Evolutionary conservation across 2,329 filamentous ascomycete species (phyloP).

Genomic region (Aureobasidium lini): DNA sequence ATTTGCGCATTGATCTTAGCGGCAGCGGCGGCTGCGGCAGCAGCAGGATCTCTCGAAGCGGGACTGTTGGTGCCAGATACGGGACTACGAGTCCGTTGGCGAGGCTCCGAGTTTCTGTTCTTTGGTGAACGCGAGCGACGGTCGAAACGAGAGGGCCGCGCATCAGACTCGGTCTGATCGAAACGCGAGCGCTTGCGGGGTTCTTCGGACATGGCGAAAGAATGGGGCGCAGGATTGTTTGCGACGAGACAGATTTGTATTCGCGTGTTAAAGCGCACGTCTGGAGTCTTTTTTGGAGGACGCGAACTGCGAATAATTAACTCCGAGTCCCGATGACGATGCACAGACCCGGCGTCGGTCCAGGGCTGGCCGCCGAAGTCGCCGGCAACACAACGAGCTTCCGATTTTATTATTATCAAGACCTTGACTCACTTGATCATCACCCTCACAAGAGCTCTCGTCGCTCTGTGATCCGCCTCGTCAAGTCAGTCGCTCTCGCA

Average conservation of each 20-base stretch:
- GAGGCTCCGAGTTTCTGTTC: conserved; percentile 54
- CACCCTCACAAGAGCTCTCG: too few species aligned
- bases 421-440: neutral
- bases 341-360: neutral
- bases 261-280: neutral
- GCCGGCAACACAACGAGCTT: neutral
- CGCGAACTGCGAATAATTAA: neutral
- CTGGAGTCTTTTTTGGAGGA: neutral
- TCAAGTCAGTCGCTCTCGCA: conserved; percentile 12
- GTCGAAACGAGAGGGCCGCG: conserved; percentile 69
- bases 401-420: neutral
- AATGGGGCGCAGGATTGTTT: neutral
- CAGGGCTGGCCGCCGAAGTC: neutral
- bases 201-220: conserved; percentile 60
- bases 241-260: conserved; percentile 9
- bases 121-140: conserved; percentile 79
- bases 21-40: conserved; percentile 76
- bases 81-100: conserved; percentile 71
- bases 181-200: conserved; percentile 89
- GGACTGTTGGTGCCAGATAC: conserved; percentile 46
- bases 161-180: conserved; percentile 78
- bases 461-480: neutral
- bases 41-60: conserved; percentile 48
- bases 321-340: neutral
- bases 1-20: conserved; percentile 43